Evolutionary conservation across 202 grass and related monocot genomes (phyloP).

Genomic region (Carex arenaria): DNA sequence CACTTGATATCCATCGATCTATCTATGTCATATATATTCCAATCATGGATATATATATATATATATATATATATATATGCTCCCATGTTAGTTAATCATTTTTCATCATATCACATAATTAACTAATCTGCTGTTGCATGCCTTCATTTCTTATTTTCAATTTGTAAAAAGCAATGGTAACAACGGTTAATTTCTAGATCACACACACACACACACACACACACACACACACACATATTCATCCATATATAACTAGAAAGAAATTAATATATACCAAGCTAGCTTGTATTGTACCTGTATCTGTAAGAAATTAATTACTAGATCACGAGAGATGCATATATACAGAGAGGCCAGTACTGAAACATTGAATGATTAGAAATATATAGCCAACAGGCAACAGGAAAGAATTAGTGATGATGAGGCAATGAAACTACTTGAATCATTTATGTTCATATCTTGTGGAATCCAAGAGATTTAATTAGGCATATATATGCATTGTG

Average conservation of each 20-base stretch:
- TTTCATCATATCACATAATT: background rate
- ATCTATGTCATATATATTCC: background rate
- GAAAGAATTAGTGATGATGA: background rate
- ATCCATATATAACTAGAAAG: too few species aligned
- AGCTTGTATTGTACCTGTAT: background rate
- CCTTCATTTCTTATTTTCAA: background rate
- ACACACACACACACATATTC: too few species aligned
- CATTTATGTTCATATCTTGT: background rate
- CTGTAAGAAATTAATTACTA: background rate
- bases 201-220: too few species aligned
- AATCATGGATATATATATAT: background rate
- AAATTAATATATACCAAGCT: background rate
- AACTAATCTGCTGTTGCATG: background rate
- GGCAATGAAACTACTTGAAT: background rate
- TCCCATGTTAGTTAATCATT: conserved; percentile 6
- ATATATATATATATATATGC: background rate
- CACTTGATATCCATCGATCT: background rate
- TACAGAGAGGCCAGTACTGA: background rate
- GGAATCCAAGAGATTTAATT: background rate
- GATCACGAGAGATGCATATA: background rate
- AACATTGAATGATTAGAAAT: background rate
- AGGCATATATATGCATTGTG: background rate
- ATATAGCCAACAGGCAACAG: background rate
- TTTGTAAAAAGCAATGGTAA: background rate
- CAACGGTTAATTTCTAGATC: too few species aligned